Evolutionary conservation across 1,284 basidiomycete genomes (phyloP), one percentile per base, ranked within the genome.

Genomic region (Fomitopsis betulina): DNA sequence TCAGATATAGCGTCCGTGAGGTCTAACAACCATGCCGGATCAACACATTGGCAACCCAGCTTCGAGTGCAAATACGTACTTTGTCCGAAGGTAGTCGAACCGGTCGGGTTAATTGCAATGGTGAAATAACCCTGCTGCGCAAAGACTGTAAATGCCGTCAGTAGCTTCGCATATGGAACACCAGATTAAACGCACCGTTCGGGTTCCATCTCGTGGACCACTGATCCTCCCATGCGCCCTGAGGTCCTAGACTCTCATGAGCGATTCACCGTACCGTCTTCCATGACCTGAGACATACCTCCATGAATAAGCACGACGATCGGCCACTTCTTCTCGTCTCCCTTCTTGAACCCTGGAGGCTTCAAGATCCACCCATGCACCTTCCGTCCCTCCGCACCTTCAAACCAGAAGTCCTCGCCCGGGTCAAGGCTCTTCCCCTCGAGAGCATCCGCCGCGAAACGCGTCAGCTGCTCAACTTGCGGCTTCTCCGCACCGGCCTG

Each of bases 141-240:
- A 64, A 91, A 92, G 7, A 90, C 87, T 89, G 52, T 12, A 54
- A 7, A 30, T 7, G 32, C 32, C 25, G 32, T 42, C 17, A 53
- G 45, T 8, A 13, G 17, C n/a, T 6, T 38, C 12, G 30, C 15
- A 37, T 3, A 37, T 40, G 21, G 6, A 32, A 19, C n/a, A n/a
- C 40, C 13, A 47, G 7, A n/a, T 25, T n/a, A 25, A 17, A 61
- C 73, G 58, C 60, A 88, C 88, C 79, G 64, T 93, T 91, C 0
- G 86, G 89, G 72, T 96, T 96, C 93, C 94, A 97, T 52, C 93
- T 77, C 35, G 85, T 92, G 2, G 85, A 88, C 92, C 93, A 94
- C 60, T 82, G 76, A 67, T 94, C 92, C 63, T 85, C 82, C 92
- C 91, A 94, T 59, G 86, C 89, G 40, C 85, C 76, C 74, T 93